Percentiles rank a stretch among this genome's conserved stretches.
Evolutionary conservation across 2,329 filamentous ascomycete genomes (phyloP).

Genomic region (Colletotrichum chrysophilum): DNA sequence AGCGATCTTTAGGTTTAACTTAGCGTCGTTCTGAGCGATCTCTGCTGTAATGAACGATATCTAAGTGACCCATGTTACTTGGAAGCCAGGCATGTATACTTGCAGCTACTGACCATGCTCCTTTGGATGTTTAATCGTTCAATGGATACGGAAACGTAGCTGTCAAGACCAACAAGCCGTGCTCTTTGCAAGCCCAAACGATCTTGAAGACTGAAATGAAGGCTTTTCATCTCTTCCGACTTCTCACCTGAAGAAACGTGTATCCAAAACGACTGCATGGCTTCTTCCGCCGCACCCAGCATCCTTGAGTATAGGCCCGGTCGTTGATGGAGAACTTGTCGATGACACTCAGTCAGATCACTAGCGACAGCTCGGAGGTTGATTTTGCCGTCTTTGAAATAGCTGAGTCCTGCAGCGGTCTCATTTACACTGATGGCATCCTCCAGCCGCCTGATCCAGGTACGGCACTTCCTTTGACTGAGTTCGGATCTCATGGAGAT

Average conservation of each 20-base stretch:
- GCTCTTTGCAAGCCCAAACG: not conserved
- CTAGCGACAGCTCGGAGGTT: not conserved
- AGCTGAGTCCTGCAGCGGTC: accelerated
- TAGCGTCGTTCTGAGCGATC: not conserved
- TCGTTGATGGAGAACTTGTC: not conserved
- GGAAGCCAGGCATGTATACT: too few relatives aligned
- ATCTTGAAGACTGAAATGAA: not conserved
- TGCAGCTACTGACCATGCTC: not conserved
- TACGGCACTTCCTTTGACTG: not conserved
- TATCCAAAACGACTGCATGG: not conserved
- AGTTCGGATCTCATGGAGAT: not conserved
- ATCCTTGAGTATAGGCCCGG: not conserved
- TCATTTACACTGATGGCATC: not conserved
- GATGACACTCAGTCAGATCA: not conserved
- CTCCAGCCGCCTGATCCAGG: not conserved
- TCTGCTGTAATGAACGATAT: not conserved
- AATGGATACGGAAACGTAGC: not conserved
- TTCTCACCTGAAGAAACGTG: not conserved
- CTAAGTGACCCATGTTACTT: too few relatives aligned
- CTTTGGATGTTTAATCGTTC: not conserved
- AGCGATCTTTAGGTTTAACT: not conserved
- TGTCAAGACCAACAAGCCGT: not conserved
- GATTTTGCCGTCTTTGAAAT: not conserved
- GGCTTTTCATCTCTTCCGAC: not conserved
- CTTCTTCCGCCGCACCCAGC: not conserved